Percentiles rank a stretch among this genome's conserved stretches.
Evolutionary conservation across 1,139 yeast genomes (phyloP).

Genomic region (Candida labiduridarum): DNA sequence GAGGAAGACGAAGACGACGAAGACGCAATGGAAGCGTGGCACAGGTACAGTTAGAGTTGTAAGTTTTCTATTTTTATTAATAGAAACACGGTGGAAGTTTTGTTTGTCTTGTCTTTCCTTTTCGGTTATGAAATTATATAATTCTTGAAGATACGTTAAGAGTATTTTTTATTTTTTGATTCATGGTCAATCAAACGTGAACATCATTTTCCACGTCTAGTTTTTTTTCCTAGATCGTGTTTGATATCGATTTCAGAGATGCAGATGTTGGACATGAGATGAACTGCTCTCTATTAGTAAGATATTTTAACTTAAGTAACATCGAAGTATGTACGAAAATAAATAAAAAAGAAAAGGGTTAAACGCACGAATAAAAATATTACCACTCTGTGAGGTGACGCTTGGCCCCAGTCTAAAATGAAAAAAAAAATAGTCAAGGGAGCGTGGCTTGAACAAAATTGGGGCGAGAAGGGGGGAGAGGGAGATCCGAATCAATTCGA

Average conservation of each 20-base stretch:
- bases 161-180: too few relatives aligned
- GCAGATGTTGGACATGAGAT: not conserved
- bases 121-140: not conserved
- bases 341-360: not conserved
- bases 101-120: not conserved
- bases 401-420: not conserved
- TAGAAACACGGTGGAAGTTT: not conserved
- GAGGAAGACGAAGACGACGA: not conserved
- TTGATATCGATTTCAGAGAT: not conserved
- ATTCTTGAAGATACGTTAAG: too few relatives aligned
- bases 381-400: not conserved
- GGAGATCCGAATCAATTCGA: not conserved
- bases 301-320: not conserved
- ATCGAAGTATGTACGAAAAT: not conserved
- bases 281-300: not conserved
- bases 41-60: not conserved
- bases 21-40: slow-evolving; percentile 1
- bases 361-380: not conserved
- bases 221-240: not conserved
- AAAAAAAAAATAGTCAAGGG: not conserved
- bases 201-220: not conserved
- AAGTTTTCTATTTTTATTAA: not conserved
- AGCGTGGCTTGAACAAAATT: not conserved
- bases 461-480: not conserved
- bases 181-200: not conserved